phyloP scores from a whole-genome alignment of 768 basidiomycete genomes.

The Hysterangium stoloniferum region DNA sequence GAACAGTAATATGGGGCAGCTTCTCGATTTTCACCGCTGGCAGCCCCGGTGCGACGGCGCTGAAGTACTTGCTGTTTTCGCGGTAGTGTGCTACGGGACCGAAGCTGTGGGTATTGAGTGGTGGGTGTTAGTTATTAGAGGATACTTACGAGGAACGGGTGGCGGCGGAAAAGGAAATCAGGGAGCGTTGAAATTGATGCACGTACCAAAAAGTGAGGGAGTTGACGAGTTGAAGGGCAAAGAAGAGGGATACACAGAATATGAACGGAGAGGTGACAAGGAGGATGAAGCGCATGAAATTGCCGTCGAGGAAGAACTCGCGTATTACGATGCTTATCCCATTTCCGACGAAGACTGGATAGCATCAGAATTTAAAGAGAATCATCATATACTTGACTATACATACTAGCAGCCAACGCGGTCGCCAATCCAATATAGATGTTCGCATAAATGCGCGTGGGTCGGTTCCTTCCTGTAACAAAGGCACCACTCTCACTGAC shows the following conservation, averaged over 20 bases:
- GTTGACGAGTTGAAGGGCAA: constrained; percentile 34
- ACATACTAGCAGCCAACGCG: constrained; percentile 26
- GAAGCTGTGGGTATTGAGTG: constrained; percentile 20
- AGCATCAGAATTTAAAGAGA: too few relatives aligned
- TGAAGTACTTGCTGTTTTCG: constrained; percentile 47
- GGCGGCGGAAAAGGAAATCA: not conserved
- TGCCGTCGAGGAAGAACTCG: constrained; percentile 44
- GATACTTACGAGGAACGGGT: too few relatives aligned
- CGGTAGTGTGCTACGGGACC: constrained; percentile 48
- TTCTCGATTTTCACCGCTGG: constrained; percentile 35
- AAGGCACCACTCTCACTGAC: constrained; percentile 24
- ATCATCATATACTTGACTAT: too few relatives aligned
- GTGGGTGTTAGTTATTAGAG: constrained; percentile 12
- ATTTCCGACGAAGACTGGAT: constrained; percentile 60
- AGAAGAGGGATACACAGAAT: constrained; percentile 41
- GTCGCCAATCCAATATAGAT: constrained; percentile 30
- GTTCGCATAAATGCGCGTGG: constrained; percentile 29
- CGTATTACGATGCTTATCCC: constrained; percentile 52
- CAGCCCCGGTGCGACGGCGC: constrained; percentile 38
- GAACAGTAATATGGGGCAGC: constrained; percentile 44
- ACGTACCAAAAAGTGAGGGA: constrained; percentile 15
- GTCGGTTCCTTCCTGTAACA: constrained; percentile 15
- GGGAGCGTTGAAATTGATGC: constrained; percentile 25
- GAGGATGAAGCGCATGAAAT: constrained; percentile 35
- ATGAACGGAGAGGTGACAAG: constrained; percentile 32